Percentiles rank a stretch among this genome's conserved stretches.
Evolutionary conservation across 2,329 filamentous ascomycete genomes (phyloP).

Genomic region (Tolypocladium nubicola): DNA sequence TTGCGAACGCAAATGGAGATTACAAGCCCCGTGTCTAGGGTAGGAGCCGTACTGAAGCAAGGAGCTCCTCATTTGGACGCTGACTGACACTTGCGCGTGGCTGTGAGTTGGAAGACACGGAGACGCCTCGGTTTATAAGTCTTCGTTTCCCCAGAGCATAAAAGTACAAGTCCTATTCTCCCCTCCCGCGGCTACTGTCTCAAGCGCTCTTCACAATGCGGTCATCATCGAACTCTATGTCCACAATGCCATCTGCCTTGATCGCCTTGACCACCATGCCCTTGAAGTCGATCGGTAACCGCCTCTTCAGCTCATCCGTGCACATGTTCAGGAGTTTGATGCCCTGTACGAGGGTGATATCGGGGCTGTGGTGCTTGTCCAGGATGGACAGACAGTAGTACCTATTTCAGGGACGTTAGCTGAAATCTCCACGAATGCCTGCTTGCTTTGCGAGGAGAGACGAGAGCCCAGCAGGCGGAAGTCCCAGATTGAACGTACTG

Average conservation of each 20-base stretch:
- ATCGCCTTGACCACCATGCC: constrained; percentile 90
- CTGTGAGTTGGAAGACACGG: background rate
- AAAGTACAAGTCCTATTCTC: constrained; percentile 22
- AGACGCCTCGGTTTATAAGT: background rate
- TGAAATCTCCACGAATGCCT: background rate
- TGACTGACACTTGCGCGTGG: background rate
- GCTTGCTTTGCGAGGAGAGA: background rate
- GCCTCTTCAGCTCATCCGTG: constrained; percentile 91
- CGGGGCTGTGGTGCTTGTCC: constrained; percentile 96
- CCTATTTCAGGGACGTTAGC: constrained; percentile 27
- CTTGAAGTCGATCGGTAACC: constrained; percentile 98
- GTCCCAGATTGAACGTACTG: constrained; percentile 51
- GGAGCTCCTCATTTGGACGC: background rate
- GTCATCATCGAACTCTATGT: constrained; percentile 78
- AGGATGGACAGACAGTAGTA: constrained; percentile 98
- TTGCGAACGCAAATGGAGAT: background rate
- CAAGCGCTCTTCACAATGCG: constrained; percentile 55
- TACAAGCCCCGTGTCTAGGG: background rate
- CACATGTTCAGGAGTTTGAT: constrained; percentile 91
- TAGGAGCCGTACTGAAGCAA: background rate
- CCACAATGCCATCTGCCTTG: constrained; percentile 83
- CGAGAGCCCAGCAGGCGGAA: background rate
- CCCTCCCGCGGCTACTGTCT: constrained; percentile 11
- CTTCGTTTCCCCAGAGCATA: constrained; percentile 14
- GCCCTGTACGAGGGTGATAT: constrained; percentile 81